Evolutionary conservation across 2,329 filamentous ascomycete genomes (phyloP).

Genomic region (Atkinsonella hypoxylon): DNA sequence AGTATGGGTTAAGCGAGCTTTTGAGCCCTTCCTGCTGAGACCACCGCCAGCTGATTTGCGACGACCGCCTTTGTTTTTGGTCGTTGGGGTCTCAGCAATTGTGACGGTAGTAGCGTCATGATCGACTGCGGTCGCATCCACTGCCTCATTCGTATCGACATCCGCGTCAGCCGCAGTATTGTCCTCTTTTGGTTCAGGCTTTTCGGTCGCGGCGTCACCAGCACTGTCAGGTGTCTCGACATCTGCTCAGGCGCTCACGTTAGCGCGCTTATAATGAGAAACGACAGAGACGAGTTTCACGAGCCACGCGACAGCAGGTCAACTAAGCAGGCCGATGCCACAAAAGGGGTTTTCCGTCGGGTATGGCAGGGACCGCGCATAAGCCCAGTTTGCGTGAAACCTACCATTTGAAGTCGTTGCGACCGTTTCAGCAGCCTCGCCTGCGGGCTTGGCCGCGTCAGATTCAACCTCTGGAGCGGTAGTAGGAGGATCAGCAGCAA

Average conservation of each 20-base stretch:
- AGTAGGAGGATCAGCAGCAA: constrained; percentile 18
- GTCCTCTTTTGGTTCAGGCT: constrained; percentile 15
- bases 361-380: not conserved
- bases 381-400: constrained; percentile 9
- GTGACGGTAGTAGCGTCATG: constrained; percentile 13
- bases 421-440: constrained; percentile 17
- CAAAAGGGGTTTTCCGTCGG: not conserved
- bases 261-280: not conserved
- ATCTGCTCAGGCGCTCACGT: constrained; percentile 3
- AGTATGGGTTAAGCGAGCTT: constrained; percentile 56
- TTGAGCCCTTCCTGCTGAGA: constrained; percentile 74
- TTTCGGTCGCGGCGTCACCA: constrained; percentile 18
- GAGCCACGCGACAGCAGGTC: not conserved
- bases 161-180: constrained; percentile 20
- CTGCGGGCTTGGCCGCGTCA: constrained; percentile 13
- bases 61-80: constrained; percentile 43
- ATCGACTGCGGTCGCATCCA: constrained; percentile 7
- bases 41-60: constrained; percentile 70
- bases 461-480: constrained; percentile 12
- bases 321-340: not conserved
- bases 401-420: constrained; percentile 20
- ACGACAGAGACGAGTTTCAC: not conserved
- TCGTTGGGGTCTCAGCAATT: constrained; percentile 17
- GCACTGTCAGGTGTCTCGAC: constrained; percentile 18
- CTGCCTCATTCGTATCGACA: constrained; percentile 42